Evolutionary conservation across 495 filamentous ascomycete species (phyloP).

Genomic region (Mytilinidion resinicola): DNA sequence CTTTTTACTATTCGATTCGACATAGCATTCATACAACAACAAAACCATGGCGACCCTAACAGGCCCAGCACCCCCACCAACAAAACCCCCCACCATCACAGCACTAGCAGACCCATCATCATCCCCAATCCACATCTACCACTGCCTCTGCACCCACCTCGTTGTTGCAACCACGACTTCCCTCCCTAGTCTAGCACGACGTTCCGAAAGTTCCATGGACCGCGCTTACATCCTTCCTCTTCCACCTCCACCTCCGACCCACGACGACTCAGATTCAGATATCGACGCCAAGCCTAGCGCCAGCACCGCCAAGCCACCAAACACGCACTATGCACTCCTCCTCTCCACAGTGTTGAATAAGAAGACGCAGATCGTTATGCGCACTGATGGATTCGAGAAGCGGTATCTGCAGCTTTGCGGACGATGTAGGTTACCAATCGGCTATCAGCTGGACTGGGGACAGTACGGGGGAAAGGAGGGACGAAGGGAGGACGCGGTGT

Average conservation of each 20-base stretch:
- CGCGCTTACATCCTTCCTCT: conserved; percentile 32
- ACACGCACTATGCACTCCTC: conserved; percentile 43
- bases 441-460: conserved; percentile 50
- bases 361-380: conserved; percentile 49
- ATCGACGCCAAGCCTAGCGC: no score
- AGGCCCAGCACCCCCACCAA: no score
- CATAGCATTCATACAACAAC: no score
- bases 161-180: conserved; percentile 59
- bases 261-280: conserved; percentile 5
- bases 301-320: not conserved
- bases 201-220: conserved; percentile 42
- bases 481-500: conserved; percentile 46
- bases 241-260: conserved; percentile 18
- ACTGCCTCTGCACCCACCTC: conserved; percentile 69
- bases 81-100: no score
- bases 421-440: conserved; percentile 57
- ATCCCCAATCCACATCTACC: conserved; percentile 54
- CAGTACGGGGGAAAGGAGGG: conserved; percentile 33
- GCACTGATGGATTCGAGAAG: conserved; percentile 71
- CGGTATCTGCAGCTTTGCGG: conserved; percentile 54
- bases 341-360: conserved; percentile 46
- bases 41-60: no score
- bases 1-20: no score
- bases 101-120: not conserved
- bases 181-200: conserved; percentile 49